Base-by-base conservation (phyloP, 23 red algal genomes). In the Gracilaria caudata region DNA sequence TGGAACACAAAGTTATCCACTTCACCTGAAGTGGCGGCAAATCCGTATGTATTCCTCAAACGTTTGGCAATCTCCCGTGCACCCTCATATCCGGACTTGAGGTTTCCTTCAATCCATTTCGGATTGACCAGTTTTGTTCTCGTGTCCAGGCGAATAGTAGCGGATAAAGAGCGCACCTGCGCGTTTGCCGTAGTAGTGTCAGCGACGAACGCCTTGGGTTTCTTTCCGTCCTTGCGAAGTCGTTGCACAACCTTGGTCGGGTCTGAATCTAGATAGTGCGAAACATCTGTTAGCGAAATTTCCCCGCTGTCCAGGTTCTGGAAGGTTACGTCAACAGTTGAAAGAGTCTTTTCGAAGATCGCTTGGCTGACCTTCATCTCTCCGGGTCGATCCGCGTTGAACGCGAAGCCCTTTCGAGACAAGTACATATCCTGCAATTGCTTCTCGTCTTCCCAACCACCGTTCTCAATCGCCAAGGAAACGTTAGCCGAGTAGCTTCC, bases 1-100 rank as follows among this genome's bases (percentile, higher is more conserved):
- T 99, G 93, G 78, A 95, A 99, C 54, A 99, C 97, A 94, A 94
- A 99, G 70, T 94, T 95, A 47, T 99, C 97, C 21, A 99, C 97
- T 36, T 86, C 93, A 56, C 93, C 88, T 12, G 93, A 90, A 7
- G 97, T 95, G 17, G 93, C 97, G 0, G 97, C 94, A 71, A 90
- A 99, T 11, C 92, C 97, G 79, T 95, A 95, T 11, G 97, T 99
- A 80, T 99, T 99, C 1, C 97, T 79, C 0, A 99, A 71, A 24
- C 97, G 88, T 72, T 99, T 99, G 54, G 82, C 88, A 44, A 99
- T 82, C 70, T 99, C 97, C 24, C 97, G 77, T 0, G 93, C 97
- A 19, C 97, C 97, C 77, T 99, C 97, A 61, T 99, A 99, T 10
- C 97, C 97, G 19, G 82, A 94, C 49, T 66, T 68, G 30, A 99